These are phyloP conservation scores for Oropetium thomaeum DNA, from an alignment of 176 grass and related monocot species.

Conservation along the genomic window DNA sequence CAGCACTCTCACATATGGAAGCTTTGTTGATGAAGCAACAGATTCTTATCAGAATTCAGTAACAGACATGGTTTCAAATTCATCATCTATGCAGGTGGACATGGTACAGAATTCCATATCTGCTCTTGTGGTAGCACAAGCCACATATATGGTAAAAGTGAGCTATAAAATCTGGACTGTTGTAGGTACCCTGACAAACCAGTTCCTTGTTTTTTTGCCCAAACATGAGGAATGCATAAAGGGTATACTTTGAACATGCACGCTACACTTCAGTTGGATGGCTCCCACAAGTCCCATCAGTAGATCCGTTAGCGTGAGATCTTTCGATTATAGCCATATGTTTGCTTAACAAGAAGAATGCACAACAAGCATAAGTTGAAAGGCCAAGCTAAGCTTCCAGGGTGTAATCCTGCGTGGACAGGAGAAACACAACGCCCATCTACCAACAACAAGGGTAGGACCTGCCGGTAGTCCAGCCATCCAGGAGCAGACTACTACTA, in stretches of 20 bases:
- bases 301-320: neutral
- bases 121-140: neutral
- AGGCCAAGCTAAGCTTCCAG: conserved; percentile 6
- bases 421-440: neutral
- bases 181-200: neutral
- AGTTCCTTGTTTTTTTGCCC: neutral
- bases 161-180: neutral
- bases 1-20: neutral
- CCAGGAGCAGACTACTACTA: neutral
- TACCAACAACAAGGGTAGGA: neutral
- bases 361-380: conserved; percentile 1
- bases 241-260: neutral
- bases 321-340: conserved; percentile 1
- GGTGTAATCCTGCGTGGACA: neutral
- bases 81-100: neutral
- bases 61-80: neutral
- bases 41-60: conserved; percentile 6
- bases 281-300: neutral
- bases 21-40: neutral
- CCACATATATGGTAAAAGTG: neutral
- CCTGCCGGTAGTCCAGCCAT: neutral
- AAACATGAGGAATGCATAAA: neutral
- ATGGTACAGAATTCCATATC: neutral
- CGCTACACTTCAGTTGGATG: neutral
- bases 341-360: conserved; percentile 14